A percentile compares a stretch with the other conserved stretches of the same genome.
Evolutionary conservation across 768 basidiomycete species (phyloP).

Genomic region (Lactarius sanguifluus): DNA sequence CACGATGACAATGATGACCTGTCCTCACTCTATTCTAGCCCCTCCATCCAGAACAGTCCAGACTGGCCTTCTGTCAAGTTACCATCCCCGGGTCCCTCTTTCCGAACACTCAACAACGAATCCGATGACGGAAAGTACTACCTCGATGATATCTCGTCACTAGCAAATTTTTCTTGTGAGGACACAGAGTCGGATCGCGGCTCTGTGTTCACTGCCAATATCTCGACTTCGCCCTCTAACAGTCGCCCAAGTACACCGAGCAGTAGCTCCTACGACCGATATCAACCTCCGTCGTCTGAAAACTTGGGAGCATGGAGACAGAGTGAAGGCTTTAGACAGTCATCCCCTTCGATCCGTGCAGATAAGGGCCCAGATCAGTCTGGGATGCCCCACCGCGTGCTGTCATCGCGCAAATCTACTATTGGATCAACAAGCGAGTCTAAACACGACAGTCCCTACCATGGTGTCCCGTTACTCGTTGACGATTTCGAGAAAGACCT

Average conservation of each 20-base stretch:
- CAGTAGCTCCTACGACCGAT: conserved; percentile 44
- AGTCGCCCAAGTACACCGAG: conserved; percentile 62
- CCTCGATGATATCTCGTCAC: background rate
- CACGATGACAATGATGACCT: background rate
- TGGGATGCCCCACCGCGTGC: conserved; percentile 50
- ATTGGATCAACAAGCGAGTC: background rate
- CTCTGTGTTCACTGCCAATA: background rate
- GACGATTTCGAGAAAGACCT: background rate
- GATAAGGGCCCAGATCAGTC: conserved; percentile 43
- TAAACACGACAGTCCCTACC: background rate
- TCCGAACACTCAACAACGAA: conserved; percentile 1
- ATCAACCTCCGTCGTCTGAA: conserved; percentile 54
- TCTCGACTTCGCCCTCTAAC: conserved; percentile 46
- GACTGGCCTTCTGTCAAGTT: background rate
- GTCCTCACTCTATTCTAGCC: background rate
- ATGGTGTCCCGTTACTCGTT: background rate
- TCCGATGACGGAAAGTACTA: background rate
- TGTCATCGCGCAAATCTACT: background rate
- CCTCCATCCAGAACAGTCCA: conserved; percentile 2
- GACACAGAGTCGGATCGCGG: background rate
- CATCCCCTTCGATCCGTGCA: conserved; percentile 52
- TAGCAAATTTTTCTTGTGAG: background rate
- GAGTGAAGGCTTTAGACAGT: conserved; percentile 50
- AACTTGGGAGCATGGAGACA: conserved; percentile 50
- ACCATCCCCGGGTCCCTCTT: background rate